A percentile compares a stretch with the other conserved stretches of the same genome.
phyloP scores from a whole-genome alignment of 2,329 filamentous ascomycete genomes.

The Davidsoniella eucalypti region DNA sequence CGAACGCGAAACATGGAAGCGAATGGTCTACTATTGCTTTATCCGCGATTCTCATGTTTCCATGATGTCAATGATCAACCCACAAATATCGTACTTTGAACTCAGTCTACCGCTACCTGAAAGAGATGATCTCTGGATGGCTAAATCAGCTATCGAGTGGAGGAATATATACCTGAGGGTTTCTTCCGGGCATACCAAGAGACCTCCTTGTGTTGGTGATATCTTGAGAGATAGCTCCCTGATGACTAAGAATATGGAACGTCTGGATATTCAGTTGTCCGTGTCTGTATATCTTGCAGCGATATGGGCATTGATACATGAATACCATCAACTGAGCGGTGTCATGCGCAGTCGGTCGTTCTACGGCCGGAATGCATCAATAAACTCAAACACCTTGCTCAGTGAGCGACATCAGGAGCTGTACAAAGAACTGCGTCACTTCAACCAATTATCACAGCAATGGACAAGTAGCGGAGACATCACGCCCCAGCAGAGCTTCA shows the following conservation, averaged over 20 bases:
- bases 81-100: conserved; percentile 52
- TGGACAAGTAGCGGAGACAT: conserved; percentile 23
- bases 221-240: conserved; percentile 39
- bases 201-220: conserved; percentile 36
- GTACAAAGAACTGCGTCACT: conserved; percentile 35
- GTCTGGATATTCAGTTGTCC: conserved; percentile 39
- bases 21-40: conserved; percentile 48
- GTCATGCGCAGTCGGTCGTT: conserved; percentile 32
- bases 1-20: conserved; percentile 48
- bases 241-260: conserved; percentile 30
- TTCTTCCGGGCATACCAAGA: conserved; percentile 22
- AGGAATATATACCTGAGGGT: conserved; percentile 38
- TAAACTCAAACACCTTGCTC: conserved; percentile 29
- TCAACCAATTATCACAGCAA: conserved; percentile 26
- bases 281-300: conserved; percentile 46
- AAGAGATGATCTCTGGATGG: conserved; percentile 46
- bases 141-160: conserved; percentile 46
- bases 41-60: conserved; percentile 50
- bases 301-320: conserved; percentile 48
- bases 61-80: conserved; percentile 47
- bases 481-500: conserved; percentile 29
- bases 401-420: conserved; percentile 45
- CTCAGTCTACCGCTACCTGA: conserved; percentile 49
- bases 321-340: conserved; percentile 44
- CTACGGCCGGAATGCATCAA: conserved; percentile 22